Conservation (phyloP, 768 basidiomycete genomes). For the Cyclocybe cylindracea region DNA sequence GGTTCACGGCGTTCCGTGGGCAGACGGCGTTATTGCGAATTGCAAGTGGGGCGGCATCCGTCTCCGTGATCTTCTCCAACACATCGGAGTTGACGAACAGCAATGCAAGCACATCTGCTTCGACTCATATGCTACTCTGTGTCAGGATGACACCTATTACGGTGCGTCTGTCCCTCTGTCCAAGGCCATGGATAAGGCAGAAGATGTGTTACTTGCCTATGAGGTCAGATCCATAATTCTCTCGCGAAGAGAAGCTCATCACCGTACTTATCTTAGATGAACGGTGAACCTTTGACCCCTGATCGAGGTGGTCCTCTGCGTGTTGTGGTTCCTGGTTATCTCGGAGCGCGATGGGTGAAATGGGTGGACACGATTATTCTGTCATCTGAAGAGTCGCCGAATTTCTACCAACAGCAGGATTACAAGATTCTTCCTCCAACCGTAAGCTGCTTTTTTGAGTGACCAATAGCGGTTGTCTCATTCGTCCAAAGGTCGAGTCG, state of each 20-base stretch:
- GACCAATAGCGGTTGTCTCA: not conserved
- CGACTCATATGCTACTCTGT: slow-evolving; percentile 57
- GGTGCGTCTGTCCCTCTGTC: slow-evolving; percentile 63
- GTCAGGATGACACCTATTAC: slow-evolving; percentile 63
- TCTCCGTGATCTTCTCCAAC: slow-evolving; percentile 55
- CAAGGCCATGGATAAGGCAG: slow-evolving; percentile 45
- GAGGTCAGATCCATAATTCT: slow-evolving; percentile 39
- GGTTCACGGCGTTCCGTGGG: slow-evolving; percentile 64
- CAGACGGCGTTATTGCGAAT: slow-evolving; percentile 71
- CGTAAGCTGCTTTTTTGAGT: slow-evolving; percentile 26
- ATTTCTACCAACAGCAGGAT: slow-evolving; percentile 73
- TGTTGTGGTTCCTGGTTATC: slow-evolving; percentile 66
- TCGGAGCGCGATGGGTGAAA: slow-evolving; percentile 76
- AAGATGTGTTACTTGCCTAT: slow-evolving; percentile 61
- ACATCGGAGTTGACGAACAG: slow-evolving; percentile 36
- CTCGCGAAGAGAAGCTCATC: not conserved
- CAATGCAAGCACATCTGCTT: slow-evolving; percentile 57
- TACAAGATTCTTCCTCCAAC: slow-evolving; percentile 64
- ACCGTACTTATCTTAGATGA: slow-evolving; percentile 52
- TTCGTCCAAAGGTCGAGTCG: slow-evolving; percentile 39
- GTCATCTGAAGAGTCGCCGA: slow-evolving; percentile 56
- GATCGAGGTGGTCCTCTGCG: slow-evolving; percentile 70
- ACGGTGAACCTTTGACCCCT: slow-evolving; percentile 54
- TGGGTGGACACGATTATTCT: slow-evolving; percentile 67
- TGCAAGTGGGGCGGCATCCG: slow-evolving; percentile 65